Evolutionary conservation across 352 stramenopile species (phyloP), one percentile per base, ranked within the genome.

Genomic region (Globisporangium cederbergense): DNA sequence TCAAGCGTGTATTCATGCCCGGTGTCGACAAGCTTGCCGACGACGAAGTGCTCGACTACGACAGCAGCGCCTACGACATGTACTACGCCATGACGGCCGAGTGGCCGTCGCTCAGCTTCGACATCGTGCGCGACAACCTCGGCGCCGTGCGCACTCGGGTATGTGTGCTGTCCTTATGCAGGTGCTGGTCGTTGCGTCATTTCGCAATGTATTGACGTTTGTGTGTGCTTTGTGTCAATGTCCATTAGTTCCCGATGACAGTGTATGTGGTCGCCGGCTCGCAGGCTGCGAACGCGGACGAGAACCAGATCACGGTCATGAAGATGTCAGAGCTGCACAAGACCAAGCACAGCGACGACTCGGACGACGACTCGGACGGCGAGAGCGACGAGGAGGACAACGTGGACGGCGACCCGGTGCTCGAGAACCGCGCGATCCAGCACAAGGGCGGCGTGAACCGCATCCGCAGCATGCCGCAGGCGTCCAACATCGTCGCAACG

Each of bases 41-140:
- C 53, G 95, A 97, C 61, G 90, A 98, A 72, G 83, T 98, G 72
- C 86, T 99, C 43, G 97, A 99, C 79, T 99, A 99, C 83, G 97
- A 99, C 76, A 97, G 91, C 72, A 97, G 85, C 38, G 98, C 98
- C 7, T 99, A 99, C 83, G 97, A 98, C 75, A 99, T 99, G 96
- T 98, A 99, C 81, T 98, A 99, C 73, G 93, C 95, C 40, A 92
- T 99, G 68, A 97, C 88, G 5, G 91, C 96, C 47, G 97, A 99
- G 77, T 99, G 97, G 97, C 97, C 97, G 11, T 97, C 93, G 62
- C 84, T 99, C 25, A 98, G 89, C 70, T 98, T 99, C 69, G 97
- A 99, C 75, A 86, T 99, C 60, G 68, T 99, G 46, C 83, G 83
- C 36, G 98, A 99, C 72, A 93, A 94, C 73, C 74, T 99, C 13